A percentile compares a stretch with the other conserved stretches of the same genome.
phyloP scores from a whole-genome alignment of 2,329 filamentous ascomycete genomes.

The Hypoxylon sp. region DNA sequence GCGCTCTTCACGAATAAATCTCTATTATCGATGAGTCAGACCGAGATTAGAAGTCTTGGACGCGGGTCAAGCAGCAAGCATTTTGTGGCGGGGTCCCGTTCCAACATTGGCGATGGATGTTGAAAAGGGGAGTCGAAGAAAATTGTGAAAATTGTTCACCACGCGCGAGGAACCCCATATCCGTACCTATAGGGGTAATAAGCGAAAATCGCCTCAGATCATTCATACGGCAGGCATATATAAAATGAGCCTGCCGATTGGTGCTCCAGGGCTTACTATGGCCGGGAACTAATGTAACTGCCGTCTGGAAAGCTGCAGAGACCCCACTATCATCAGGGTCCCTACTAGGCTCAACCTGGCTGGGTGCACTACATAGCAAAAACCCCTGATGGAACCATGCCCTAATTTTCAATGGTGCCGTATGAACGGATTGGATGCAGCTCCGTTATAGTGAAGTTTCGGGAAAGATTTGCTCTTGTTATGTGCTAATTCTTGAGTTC shows the following conservation, averaged over 20 bases:
- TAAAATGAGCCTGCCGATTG: background rate
- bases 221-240: background rate
- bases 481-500: no score
- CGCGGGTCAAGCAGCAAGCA: background rate
- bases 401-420: no score
- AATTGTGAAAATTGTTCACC: background rate
- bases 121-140: background rate
- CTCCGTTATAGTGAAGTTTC: no score
- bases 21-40: conserved; percentile 7
- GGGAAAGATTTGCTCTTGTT: no score
- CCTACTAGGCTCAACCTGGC: no score
- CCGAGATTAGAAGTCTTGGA: conserved; percentile 10
- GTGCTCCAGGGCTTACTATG: background rate
- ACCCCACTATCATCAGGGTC: background rate
- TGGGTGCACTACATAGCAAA: no score
- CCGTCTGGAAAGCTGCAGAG: conserved; percentile 2
- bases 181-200: background rate
- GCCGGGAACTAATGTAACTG: conserved; percentile 4
- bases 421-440: no score
- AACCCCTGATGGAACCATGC: no score
- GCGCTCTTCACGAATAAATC: conserved; percentile 1
- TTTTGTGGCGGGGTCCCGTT: background rate
- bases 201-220: conserved; percentile 9
- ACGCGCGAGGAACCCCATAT: background rate
- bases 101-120: background rate